Conservation (phyloP, 306 rosid species). For the apple (Malus domestica) region ASM211411v1 NC_041792.1:19206907-19207406, state of each 20-base stretch:
- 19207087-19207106: constrained; percentile 45
- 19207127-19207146: constrained; percentile 37
- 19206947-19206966: constrained; percentile 26
- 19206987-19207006: constrained; percentile 37
- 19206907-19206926: constrained; percentile 53
- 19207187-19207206: constrained; percentile 61
- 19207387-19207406: constrained; percentile 67
- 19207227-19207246: constrained; percentile 70
- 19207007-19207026: constrained; percentile 38
- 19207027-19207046: constrained; percentile 46
- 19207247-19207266: constrained; percentile 40
- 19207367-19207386: constrained; percentile 77
- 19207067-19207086: constrained; percentile 52
- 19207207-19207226: constrained; percentile 41
- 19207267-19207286: constrained; percentile 80
- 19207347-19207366: constrained; percentile 98
- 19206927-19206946: constrained; percentile 39
- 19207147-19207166: constrained; percentile 29
- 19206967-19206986: constrained; percentile 17
- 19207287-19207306: constrained; percentile 62
- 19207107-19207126: constrained; percentile 42
- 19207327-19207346: constrained; percentile 79
- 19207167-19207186: constrained; percentile 44
- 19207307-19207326: constrained; percentile 85
- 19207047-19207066: constrained; percentile 47